These are phyloP conservation scores for Cajanus cajan DNA, from an alignment of 306 rosid species.

Conservation along the genomic window DNA sequence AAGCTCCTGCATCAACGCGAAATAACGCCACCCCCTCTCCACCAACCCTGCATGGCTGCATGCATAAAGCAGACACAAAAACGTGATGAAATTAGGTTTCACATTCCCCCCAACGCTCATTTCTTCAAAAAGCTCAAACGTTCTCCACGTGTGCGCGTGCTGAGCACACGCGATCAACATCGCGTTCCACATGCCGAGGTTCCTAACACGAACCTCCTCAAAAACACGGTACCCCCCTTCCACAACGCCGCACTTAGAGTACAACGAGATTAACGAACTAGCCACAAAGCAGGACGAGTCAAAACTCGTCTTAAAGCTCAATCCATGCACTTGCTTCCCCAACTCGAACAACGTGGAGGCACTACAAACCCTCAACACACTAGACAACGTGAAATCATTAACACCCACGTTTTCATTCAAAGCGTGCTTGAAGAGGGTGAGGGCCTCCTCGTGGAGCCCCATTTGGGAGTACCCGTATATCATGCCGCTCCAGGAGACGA, in stretches of 20 bases:
- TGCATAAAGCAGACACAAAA: slow-evolving; percentile 74
- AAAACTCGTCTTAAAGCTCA: slow-evolving; percentile 72
- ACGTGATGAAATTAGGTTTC: slow-evolving; percentile 85
- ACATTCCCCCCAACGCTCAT: slow-evolving; percentile 57
- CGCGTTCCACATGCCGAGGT: slow-evolving; percentile 94
- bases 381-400: slow-evolving; percentile 79
- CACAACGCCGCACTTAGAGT: slow-evolving; percentile 75
- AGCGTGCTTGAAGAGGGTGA: slow-evolving; percentile 58
- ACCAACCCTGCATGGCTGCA: slow-evolving; percentile 91
- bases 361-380: slow-evolving; percentile 74
- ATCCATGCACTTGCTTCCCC: slow-evolving; percentile 74
- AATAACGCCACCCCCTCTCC: slow-evolving; percentile 60
- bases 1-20: slow-evolving; percentile 57
- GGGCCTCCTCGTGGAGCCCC: slow-evolving; percentile 70
- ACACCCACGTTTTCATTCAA: slow-evolving; percentile 45
- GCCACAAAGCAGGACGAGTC: slow-evolving; percentile 77
- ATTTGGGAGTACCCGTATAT: slow-evolving; percentile 69
- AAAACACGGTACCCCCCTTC: slow-evolving; percentile 70
- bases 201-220: slow-evolving; percentile 50
- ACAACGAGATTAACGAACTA: slow-evolving; percentile 70
- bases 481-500: slow-evolving; percentile 87
- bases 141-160: slow-evolving; percentile 60
- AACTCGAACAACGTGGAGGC: slow-evolving; percentile 62
- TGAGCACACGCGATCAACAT: slow-evolving; percentile 84
- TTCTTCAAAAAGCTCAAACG: slow-evolving; percentile 57